phyloP scores from a whole-genome alignment of 2,329 filamentous ascomycete species.

The Phaeophleospora eucalypticola region DNA sequence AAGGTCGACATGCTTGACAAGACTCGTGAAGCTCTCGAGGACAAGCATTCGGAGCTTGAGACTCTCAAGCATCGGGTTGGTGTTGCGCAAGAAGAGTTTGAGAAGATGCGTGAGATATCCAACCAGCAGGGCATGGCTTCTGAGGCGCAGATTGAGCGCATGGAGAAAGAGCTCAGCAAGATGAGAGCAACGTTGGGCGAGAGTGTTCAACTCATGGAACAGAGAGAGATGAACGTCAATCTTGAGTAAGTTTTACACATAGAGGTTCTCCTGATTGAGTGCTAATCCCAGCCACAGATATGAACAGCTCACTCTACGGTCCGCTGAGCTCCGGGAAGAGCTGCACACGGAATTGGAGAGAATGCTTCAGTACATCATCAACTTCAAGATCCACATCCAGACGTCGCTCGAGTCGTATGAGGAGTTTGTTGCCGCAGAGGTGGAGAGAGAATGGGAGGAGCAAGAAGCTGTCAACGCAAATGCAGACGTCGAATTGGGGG shows the following conservation, averaged over 20 bases:
- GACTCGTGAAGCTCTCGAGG: conserved; percentile 94
- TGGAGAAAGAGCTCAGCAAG: conserved; percentile 95
- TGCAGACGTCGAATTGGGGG: conserved; percentile 4
- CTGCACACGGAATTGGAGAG: conserved; percentile 95
- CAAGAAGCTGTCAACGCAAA: conserved; percentile 37
- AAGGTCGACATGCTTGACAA: conserved; percentile 90
- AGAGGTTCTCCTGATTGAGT: not conserved
- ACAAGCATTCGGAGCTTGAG: conserved; percentile 89
- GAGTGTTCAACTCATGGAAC: conserved; percentile 86
- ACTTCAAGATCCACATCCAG: conserved; percentile 97
- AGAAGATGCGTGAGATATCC: conserved; percentile 79
- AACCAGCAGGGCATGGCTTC: conserved; percentile 81
- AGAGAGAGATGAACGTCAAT: conserved; percentile 92
- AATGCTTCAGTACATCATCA: conserved; percentile 95
- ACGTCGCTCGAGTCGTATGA: conserved; percentile 92
- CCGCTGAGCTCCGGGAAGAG: conserved; percentile 84
- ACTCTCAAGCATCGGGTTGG: conserved; percentile 82
- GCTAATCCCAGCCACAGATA: conserved; percentile 55
- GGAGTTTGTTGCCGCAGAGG: conserved; percentile 84
- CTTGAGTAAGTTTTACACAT: conserved; percentile 66
- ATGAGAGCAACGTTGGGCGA: conserved; percentile 82
- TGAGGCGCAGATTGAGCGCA: conserved; percentile 94
- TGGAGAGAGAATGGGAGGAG: conserved; percentile 61
- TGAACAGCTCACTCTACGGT: conserved; percentile 82
- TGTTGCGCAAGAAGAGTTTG: conserved; percentile 87